Base-by-base conservation (phyloP, 495 filamentous ascomycete genomes). In the Talaromyces liani region DNA sequence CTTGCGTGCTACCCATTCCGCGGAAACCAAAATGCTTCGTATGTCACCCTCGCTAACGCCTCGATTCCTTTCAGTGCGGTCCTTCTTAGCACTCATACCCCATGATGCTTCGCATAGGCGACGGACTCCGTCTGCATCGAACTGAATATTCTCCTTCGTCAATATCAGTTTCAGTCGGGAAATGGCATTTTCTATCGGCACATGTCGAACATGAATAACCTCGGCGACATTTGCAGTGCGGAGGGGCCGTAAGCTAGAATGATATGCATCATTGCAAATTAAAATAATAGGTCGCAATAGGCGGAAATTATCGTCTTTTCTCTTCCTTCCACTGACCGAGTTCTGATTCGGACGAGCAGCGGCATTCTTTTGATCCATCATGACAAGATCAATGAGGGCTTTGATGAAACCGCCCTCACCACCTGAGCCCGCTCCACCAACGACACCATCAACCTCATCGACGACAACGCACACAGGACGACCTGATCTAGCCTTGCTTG, bases 231-330 rank as follows among this genome's bases (percentile, higher is more conserved):
- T 85, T 0, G 91, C 91, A 61, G 90, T 87, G 29, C 94, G 85
- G 18, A 98, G 82, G 20, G 90, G 91, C 10, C 91, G 85, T 27
- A 98, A 82, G 61, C 92, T 90, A 24, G 94, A 84, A 68, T 95
- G 91, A 72, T 98, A 98, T n/a, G 97, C 84, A 74, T 98, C 94
- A 65, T 98, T 98, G 81, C 94, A 98, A 63, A 98, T 92, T 29
- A 97, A 75, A 63, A 98, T 91, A 36, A 98, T 79, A 0, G 94
- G 94, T 56, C 94, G 84, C 74, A 93, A 82, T 60, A 97, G 83
- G 29, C 87, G 83, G 72, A 98, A 98, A 45, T 85, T 85, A 66
- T 97, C 91, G 0, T 87, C 87, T 69, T 88, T 91, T 64, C 80
- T 85, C 68, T 85, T 86, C 68, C 77, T 79, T 66, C 70, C 78